Evolutionary conservation across 768 basidiomycete genomes (phyloP).

Genomic region (Strobilomyces confusus): DNA sequence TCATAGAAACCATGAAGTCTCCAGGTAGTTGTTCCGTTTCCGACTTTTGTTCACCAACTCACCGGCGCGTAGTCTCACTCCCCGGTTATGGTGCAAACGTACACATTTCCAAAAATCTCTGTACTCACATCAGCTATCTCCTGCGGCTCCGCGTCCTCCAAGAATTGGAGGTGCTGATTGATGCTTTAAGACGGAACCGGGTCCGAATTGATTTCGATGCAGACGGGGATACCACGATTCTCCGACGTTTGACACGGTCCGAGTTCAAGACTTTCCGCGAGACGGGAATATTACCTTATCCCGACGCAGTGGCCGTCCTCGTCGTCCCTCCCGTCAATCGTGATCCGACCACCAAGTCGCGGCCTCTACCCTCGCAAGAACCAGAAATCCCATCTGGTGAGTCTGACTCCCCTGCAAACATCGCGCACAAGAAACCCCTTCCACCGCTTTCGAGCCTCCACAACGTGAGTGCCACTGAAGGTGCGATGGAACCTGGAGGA

Average conservation of each 20-base stretch:
- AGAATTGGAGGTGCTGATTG: conserved; percentile 61
- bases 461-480: background rate
- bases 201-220: background rate
- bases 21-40: conserved; percentile 30
- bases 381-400: conserved; percentile 27
- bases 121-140: conserved; percentile 57
- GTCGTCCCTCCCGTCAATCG: conserved; percentile 65
- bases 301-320: conserved; percentile 61
- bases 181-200: conserved; percentile 8
- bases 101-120: conserved; percentile 40
- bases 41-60: background rate
- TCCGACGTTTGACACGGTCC: conserved; percentile 60
- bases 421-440: conserved; percentile 14
- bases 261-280: conserved; percentile 52
- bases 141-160: conserved; percentile 73
- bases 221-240: conserved; percentile 34
- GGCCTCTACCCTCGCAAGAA: conserved; percentile 39
- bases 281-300: conserved; percentile 45
- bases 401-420: background rate
- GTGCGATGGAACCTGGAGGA: background rate
- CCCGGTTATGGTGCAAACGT: conserved; percentile 30
- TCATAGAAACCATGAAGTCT: conserved; percentile 35
- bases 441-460: conserved; percentile 29
- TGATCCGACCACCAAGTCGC: conserved; percentile 42
- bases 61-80: conserved; percentile 14